Percentiles rank a stretch among this genome's conserved stretches.
These are phyloP conservation scores for Gracilaria vermiculophylla DNA, from an alignment of 23 red algal genomes.

Conservation along the genomic window DNA sequence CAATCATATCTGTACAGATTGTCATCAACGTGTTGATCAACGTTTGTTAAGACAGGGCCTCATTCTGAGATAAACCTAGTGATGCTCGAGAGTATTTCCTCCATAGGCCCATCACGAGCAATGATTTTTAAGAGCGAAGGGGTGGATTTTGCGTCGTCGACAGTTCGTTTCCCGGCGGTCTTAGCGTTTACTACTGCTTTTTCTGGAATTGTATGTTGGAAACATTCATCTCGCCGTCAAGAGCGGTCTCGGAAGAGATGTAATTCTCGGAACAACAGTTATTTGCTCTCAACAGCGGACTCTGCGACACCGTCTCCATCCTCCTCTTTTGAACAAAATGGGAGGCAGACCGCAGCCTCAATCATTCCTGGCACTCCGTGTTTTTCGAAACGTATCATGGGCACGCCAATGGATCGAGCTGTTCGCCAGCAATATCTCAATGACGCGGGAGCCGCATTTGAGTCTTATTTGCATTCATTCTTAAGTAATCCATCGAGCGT, in stretches of 20 bases:
- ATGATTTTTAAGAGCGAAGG: too few species aligned
- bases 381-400: conserved; percentile 58
- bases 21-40: too few species aligned
- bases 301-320: not conserved
- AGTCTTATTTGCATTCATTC: conserved; percentile 24
- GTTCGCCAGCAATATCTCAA: conserved; percentile 41
- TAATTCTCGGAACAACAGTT: not conserved
- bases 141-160: too few species aligned
- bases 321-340: not conserved
- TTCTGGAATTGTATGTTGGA: not conserved
- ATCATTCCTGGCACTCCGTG: conserved; percentile 47
- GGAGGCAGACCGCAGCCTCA: not conserved
- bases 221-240: not conserved
- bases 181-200: not conserved
- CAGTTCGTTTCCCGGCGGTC: not conserved
- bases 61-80: too few species aligned
- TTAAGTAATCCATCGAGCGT: not conserved
- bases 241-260: too few species aligned
- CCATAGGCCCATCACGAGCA: too few species aligned
- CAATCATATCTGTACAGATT: too few species aligned
- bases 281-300: not conserved
- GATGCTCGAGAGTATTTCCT: too few species aligned
- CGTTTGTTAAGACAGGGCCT: too few species aligned
- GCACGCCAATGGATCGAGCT: conserved; percentile 40
- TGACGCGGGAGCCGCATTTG: conserved; percentile 2